Conservation (phyloP, 208 protist species). For the Crithidia fasciculata region DNA sequence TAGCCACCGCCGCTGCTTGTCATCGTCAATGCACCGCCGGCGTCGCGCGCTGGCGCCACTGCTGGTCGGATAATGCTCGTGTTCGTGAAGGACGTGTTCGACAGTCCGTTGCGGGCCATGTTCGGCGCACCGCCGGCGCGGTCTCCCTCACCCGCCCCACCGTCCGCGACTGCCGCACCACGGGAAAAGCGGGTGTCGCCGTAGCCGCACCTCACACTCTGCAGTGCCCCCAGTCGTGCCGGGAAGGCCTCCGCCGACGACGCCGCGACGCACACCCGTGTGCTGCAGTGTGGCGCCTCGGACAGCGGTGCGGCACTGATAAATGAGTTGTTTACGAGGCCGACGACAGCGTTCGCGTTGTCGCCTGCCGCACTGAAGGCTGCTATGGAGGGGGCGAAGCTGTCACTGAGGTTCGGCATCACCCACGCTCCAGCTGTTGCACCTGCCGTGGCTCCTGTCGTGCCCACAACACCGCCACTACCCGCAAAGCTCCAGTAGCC, state of each 20-base stretch:
- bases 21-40: constrained; percentile 3
- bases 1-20: constrained; percentile 6
- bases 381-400: constrained; percentile 11
- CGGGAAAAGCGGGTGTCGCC: constrained; percentile 8
- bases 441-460: too few relatives aligned
- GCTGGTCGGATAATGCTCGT: neutral
- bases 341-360: neutral
- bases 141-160: neutral
- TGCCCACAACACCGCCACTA: neutral
- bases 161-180: neutral
- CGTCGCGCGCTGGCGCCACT: too few relatives aligned
- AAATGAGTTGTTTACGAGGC: neutral
- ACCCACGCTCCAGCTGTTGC: neutral
- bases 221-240: neutral
- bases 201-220: constrained; percentile 3
- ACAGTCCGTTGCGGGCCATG: neutral
- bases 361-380: neutral
- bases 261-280: neutral
- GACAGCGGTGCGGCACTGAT: neutral
- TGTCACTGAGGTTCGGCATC: constrained; percentile 9
- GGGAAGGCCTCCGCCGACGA: neutral
- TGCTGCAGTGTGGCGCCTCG: neutral
- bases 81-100: neutral
- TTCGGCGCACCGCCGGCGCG: neutral
- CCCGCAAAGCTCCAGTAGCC: neutral